Conservation (phyloP, 768 basidiomycete species). For the Suillus luteus region DNA sequence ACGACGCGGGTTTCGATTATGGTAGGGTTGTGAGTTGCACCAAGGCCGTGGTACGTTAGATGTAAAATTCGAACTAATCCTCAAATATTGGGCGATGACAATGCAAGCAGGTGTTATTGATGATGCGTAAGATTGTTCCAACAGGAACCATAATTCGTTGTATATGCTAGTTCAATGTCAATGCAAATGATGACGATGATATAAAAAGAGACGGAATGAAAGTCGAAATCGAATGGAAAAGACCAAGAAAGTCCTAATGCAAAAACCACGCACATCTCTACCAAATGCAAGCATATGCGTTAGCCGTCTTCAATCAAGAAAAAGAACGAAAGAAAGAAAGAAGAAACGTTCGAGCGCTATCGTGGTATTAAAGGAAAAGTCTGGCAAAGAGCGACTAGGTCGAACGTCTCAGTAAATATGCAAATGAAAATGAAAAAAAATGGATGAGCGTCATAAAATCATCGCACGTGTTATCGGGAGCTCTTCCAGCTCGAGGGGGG, state of each 20-base stretch:
- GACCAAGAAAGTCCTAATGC: neutral
- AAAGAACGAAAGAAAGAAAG: neutral
- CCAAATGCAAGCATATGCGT: neutral
- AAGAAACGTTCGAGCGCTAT: conserved; percentile 1
- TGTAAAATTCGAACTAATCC: neutral
- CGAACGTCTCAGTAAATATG: conserved; percentile 3
- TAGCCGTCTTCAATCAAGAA: neutral
- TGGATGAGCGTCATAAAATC: neutral
- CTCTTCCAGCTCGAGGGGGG: conserved; percentile 69
- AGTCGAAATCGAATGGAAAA: neutral
- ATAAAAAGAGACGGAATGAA: neutral
- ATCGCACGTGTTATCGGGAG: conserved; percentile 17
- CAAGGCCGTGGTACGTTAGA: neutral
- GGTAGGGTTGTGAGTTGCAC: conserved; percentile 7
- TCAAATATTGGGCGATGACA: neutral
- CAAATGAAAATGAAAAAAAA: conserved; percentile 3
- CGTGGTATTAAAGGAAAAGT: neutral
- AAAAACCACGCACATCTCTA: neutral
- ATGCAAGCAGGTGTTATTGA: neutral
- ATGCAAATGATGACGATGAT: conserved; percentile 8
- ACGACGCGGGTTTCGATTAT: conserved; percentile 16
- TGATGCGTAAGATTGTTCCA: neutral
- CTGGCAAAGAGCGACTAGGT: conserved; percentile 3
- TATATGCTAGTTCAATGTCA: conserved; percentile 14
- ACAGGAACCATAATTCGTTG: conserved; percentile 3